A percentile compares a stretch with the other conserved stretches of the same genome.
Conservation (phyloP, 106 monocot genomes). For the Dioscorea zingiberensis region DNA sequence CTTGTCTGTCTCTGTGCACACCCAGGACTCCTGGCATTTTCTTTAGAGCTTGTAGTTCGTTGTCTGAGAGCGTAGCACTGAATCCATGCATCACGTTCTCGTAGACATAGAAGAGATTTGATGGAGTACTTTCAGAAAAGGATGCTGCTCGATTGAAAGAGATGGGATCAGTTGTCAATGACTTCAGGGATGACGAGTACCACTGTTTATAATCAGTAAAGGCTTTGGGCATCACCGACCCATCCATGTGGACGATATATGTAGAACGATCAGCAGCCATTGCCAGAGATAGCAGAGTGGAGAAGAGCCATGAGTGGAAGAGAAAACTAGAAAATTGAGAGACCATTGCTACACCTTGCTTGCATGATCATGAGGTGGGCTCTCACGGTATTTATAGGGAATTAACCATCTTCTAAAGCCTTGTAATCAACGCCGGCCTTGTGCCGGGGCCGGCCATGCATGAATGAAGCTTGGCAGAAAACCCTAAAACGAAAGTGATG, state of each 20-base stretch:
- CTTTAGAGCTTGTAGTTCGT: conserved; percentile 44
- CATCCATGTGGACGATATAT: conserved; percentile 83
- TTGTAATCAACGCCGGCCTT: too few species aligned
- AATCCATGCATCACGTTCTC: conserved; percentile 71
- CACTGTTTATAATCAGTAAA: conserved; percentile 58
- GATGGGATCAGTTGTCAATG: conserved; percentile 53
- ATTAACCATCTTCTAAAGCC: too few species aligned
- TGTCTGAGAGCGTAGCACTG: conserved; percentile 54
- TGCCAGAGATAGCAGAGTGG: too few species aligned
- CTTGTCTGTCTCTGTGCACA: conserved; percentile 60
- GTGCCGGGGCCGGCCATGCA: too few species aligned
- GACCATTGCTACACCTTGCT: too few species aligned
- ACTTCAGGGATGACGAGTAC: conserved; percentile 74
- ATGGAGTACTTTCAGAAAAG: conserved; percentile 15
- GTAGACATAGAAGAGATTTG: conserved; percentile 60
- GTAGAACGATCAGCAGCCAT: conserved; percentile 8
- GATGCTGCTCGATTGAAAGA: too few species aligned
- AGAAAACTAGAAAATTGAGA: too few species aligned
- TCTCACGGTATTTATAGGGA: too few species aligned
- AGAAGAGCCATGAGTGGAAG: too few species aligned
- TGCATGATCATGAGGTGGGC: too few species aligned
- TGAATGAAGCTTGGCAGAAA: too few species aligned
- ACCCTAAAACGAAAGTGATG: too few species aligned
- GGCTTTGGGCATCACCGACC: conserved; percentile 47
- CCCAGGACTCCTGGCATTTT: conserved; percentile 41